Percentiles rank a stretch among this genome's conserved stretches.
These are phyloP conservation scores for Schrenkiella parvula DNA, from an alignment of 345 rosid genomes.

Conservation along the genomic window DNA sequence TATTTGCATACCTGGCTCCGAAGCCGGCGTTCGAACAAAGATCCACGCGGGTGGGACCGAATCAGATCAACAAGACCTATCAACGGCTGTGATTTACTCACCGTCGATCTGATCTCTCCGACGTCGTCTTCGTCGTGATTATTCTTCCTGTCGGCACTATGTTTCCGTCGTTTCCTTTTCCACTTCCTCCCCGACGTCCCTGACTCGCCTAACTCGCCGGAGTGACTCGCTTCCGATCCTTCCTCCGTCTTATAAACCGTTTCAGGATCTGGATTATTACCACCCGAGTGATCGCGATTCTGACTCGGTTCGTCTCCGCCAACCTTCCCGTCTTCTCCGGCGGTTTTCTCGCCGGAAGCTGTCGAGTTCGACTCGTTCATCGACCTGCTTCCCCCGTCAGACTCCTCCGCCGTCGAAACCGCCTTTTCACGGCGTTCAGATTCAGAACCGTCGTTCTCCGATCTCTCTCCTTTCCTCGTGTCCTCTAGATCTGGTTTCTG, in stretches of 20 bases:
- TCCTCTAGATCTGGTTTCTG: constrained; percentile 36
- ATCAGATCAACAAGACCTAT: constrained; percentile 41
- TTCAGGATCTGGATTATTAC: constrained; percentile 21
- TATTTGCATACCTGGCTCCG: constrained; percentile 46
- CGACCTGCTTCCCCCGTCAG: constrained; percentile 60
- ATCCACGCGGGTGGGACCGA: constrained; percentile 52
- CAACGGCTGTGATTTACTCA: constrained; percentile 57
- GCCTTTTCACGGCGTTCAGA: constrained; percentile 6
- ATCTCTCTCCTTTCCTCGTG: constrained; percentile 16
- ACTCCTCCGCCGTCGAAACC: constrained; percentile 33
- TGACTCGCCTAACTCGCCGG: constrained; percentile 43
- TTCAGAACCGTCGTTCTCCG: constrained; percentile 27
- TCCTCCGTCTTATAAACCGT: constrained; percentile 38
- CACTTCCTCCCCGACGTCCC: constrained; percentile 48
- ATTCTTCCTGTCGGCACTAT: constrained; percentile 22
- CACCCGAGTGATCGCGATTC: constrained; percentile 28
- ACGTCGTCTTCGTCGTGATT: constrained; percentile 7
- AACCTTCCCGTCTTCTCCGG: constrained; percentile 12
- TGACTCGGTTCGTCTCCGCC: constrained; percentile 19
- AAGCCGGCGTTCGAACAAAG: constrained; percentile 56
- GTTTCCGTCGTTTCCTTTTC: constrained; percentile 31
- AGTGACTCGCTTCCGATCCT: constrained; percentile 34
- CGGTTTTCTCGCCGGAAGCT: constrained; percentile 33
- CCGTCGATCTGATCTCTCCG: constrained; percentile 27
- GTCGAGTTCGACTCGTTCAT: constrained; percentile 85